Evolutionary conservation across 2,329 filamentous ascomycete species (phyloP).

Genomic region (Trichophyton benhamiae): DNA sequence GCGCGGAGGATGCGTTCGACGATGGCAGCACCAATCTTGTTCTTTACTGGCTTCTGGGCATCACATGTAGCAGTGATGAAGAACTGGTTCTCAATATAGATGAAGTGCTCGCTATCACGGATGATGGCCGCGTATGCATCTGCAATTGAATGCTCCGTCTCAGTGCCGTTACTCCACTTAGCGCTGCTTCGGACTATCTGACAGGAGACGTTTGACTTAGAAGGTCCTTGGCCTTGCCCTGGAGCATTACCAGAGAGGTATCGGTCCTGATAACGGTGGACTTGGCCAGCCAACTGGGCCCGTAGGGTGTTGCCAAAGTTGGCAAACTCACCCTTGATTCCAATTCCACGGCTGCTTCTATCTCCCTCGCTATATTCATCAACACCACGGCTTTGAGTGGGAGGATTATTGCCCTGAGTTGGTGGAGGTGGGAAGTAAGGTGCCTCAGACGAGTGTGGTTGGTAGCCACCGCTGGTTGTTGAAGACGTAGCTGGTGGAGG

Average conservation of each 20-base stretch:
- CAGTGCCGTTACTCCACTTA: constrained; percentile 49
- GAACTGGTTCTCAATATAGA: constrained; percentile 98
- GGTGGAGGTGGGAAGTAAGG: constrained; percentile 35
- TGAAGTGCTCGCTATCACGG: constrained; percentile 63
- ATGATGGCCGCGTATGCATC: constrained; percentile 82
- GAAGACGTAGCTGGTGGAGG: neutral
- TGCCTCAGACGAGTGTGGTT: constrained; percentile 6
- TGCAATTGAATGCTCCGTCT: constrained; percentile 64
- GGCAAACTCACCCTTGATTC: constrained; percentile 28
- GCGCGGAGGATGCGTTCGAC: constrained; percentile 80
- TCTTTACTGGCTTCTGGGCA: constrained; percentile 63
- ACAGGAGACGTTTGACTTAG: constrained; percentile 27
- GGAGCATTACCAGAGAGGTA: constrained; percentile 14
- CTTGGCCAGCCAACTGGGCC: constrained; percentile 30
- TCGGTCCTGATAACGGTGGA: constrained; percentile 34
- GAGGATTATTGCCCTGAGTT: constrained; percentile 22
- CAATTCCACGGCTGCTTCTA: constrained; percentile 21
- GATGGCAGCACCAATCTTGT: constrained; percentile 76
- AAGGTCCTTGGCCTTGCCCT: constrained; percentile 15
- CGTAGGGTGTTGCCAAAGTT: constrained; percentile 29
- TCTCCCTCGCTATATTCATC: constrained; percentile 25
- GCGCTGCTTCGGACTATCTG: constrained; percentile 84
- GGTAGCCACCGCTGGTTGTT: constrained; percentile 3
- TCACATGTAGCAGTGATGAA: constrained; percentile 92
- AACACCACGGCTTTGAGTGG: constrained; percentile 24